Percentiles rank a stretch among this genome's conserved stretches.
Evolutionary conservation across 2,329 filamentous ascomycete species (phyloP).

Genomic region (Trichothecium roseum): DNA sequence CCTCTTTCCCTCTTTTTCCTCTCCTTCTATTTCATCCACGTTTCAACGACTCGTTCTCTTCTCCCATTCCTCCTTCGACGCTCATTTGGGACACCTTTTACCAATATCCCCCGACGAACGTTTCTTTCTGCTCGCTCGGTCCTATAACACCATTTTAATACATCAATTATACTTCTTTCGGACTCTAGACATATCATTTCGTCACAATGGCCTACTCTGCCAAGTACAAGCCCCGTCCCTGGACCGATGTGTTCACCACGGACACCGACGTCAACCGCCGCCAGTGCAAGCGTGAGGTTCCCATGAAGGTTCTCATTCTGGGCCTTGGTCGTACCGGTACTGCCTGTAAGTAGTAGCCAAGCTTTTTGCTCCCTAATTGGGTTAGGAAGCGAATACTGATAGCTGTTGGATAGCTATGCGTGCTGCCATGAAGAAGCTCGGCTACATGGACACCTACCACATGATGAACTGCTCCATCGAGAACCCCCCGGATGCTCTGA

Average conservation of each 20-base stretch:
- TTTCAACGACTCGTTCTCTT: not conserved
- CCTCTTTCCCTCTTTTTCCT: not conserved
- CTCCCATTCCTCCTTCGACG: not conserved
- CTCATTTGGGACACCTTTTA: not conserved
- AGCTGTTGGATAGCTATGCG: slow-evolving; percentile 39
- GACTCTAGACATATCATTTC: slow-evolving; percentile 16
- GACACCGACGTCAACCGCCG: slow-evolving; percentile 60
- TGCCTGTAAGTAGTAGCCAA: slow-evolving; percentile 39
- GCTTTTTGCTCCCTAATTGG: not conserved
- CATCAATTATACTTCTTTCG: not conserved
- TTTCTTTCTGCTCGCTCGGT: not conserved
- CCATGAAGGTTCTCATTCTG: slow-evolving; percentile 63
- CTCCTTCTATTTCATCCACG: not conserved
- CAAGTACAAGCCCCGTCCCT: slow-evolving; percentile 24
- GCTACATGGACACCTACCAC: slow-evolving; percentile 61
- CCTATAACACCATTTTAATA: not conserved
- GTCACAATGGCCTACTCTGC: slow-evolving; percentile 37
- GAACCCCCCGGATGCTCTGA: slow-evolving; percentile 45
- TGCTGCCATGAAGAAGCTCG: slow-evolving; percentile 54
- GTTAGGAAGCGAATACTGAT: slow-evolving; percentile 1
- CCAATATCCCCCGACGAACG: not conserved
- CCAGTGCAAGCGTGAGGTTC: slow-evolving; percentile 54
- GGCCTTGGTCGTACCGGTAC: slow-evolving; percentile 63
- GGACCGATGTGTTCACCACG: slow-evolving; percentile 51
- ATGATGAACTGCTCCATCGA: slow-evolving; percentile 63